phyloP scores from a whole-genome alignment of 2,329 filamentous ascomycete genomes.

The Botrytis aclada region DNA sequence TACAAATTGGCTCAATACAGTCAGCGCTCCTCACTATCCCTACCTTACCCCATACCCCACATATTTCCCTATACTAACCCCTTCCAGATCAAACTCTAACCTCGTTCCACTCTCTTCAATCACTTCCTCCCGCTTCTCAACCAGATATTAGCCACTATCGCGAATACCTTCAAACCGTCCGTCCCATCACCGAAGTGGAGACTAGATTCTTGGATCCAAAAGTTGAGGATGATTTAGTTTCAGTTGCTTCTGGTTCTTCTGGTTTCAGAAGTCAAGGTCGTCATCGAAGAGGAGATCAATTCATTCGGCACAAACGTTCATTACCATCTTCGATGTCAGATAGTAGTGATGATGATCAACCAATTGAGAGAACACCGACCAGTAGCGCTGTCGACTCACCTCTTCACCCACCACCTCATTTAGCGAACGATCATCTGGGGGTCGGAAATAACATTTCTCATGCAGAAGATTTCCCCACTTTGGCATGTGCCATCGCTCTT shows the following conservation, averaged over 20 bases:
- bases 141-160: constrained; percentile 53
- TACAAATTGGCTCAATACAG: constrained; percentile 67
- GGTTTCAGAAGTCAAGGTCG: background rate
- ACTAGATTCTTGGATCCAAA: constrained; percentile 35
- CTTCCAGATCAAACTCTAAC: constrained; percentile 54
- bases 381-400: background rate
- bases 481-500: constrained; percentile 51
- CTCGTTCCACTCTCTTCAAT: constrained; percentile 54
- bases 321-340: background rate
- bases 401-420: constrained; percentile 13
- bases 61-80: background rate
- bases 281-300: constrained; percentile 17
- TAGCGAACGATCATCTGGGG: background rate
- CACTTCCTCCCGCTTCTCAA: constrained; percentile 47
- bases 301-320: constrained; percentile 15
- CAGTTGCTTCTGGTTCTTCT: constrained; percentile 26
- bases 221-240: constrained; percentile 34
- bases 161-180: constrained; percentile 52
- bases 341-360: background rate
- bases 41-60: background rate
- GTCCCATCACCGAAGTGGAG: constrained; percentile 57
- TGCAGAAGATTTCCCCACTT: constrained; percentile 34
- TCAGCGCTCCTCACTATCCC: constrained; percentile 39
- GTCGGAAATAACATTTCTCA: constrained; percentile 26
- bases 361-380: background rate